Evolutionary conservation across 148 eudicot species (phyloP), one percentile per base, ranked within the genome.

Genomic region (Dianthus caryophyllus): DNA sequence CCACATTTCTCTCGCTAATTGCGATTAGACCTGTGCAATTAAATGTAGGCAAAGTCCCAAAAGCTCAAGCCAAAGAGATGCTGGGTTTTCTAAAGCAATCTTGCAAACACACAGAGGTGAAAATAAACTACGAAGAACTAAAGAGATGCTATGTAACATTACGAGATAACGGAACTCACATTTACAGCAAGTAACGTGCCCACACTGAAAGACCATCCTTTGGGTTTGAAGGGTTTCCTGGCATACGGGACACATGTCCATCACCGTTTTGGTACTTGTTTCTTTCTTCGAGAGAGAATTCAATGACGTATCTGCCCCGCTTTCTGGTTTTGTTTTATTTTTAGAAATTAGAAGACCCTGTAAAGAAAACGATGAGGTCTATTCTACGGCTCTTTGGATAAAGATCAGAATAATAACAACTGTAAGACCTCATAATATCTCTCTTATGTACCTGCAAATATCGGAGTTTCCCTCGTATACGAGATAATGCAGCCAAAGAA

Each of bases 201-300:
- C 98, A 72, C 98, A 94, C 71, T 83, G 92, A 62, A 90, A 94
- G 65, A 94, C 98, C 95, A 94, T 90, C 79, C 83, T 94, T 65
- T 90, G 96, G 73, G 76, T 78, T 52, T 70, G 74, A 61, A 90
- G 88, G 70, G 74, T 85, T 74, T 94, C 98, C 75, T 90, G 98
- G 77, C 98, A 94, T 67, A 94, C 77, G 26, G 98, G 98, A 78
- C 98, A 94, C 30, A 82, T 62, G 65, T 83, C 87, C 59, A 83
- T 88, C 38, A 71, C 78, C 46, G 60, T 69, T 70, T 68, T 79
- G 49, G 59, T 67, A 26, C 61, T 73, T 31, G 69, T 66, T 61
- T 66, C 76, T 12, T 54, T 65, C 54, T 68, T 81, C 61, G 60
- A 2, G 5, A 43, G 65, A 70, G 75, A 59, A 53, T 22, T 64